These are phyloP conservation scores for Mycogone perniciosa DNA, from an alignment of 2,329 filamentous ascomycete genomes.

Conservation along the genomic window DNA sequence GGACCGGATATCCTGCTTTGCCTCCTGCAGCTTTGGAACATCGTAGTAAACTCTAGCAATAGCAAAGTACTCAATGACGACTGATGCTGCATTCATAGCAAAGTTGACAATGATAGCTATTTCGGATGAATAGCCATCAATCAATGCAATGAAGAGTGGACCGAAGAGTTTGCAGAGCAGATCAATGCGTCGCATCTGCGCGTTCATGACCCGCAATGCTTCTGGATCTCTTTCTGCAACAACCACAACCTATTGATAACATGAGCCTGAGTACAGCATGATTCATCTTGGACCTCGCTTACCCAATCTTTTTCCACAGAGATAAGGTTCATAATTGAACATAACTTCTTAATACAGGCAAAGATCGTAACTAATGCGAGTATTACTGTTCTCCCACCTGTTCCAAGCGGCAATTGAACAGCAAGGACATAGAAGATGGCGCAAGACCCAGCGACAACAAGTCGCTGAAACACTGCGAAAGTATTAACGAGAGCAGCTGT, in stretches of 20 bases:
- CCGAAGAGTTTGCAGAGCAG: constrained; percentile 53
- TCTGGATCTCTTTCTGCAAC: constrained; percentile 16
- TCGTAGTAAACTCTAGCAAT: constrained; percentile 33
- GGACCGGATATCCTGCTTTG: constrained; percentile 11
- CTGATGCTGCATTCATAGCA: constrained; percentile 42
- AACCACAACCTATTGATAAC: constrained; percentile 21
- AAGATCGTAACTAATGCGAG: constrained; percentile 29
- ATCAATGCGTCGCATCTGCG: constrained; percentile 57
- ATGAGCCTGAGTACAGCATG: neutral
- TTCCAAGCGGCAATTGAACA: neutral
- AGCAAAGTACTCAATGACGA: constrained; percentile 45
- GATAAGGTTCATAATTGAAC: constrained; percentile 57
- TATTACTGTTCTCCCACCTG: neutral
- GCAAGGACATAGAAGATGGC: constrained; percentile 33
- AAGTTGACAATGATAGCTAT: constrained; percentile 44
- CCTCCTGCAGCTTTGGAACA: constrained; percentile 21
- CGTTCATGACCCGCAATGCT: constrained; percentile 37
- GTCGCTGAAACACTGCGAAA: constrained; percentile 29
- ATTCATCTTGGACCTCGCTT: constrained; percentile 1
- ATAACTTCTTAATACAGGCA: constrained; percentile 64
- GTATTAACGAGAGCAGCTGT: neutral
- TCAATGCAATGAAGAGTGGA: constrained; percentile 47
- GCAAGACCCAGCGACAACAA: constrained; percentile 43
- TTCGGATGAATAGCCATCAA: constrained; percentile 42
- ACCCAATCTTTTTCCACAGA: constrained; percentile 68